These are phyloP conservation scores for Cenococcum geophilum DNA, from an alignment of 495 filamentous ascomycete species.

Conservation along the genomic window DNA sequence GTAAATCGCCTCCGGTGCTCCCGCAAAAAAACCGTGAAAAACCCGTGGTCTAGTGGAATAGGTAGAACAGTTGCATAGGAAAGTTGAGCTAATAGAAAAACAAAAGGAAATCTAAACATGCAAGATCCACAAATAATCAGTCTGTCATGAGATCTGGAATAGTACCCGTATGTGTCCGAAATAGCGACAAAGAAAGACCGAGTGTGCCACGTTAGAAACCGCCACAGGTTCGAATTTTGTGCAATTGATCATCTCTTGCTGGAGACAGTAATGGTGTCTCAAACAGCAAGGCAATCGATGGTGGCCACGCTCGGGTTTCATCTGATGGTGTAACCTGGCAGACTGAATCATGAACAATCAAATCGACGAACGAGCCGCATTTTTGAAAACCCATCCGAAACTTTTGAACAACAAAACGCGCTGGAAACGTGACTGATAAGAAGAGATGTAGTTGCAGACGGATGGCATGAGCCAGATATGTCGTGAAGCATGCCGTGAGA, in stretches of 20 bases:
- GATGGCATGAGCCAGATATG: conserved; percentile 8
- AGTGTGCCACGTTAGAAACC: conserved; percentile 3
- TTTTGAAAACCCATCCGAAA: conserved; percentile 17
- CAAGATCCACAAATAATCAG: conserved; percentile 24
- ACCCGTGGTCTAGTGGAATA: background rate
- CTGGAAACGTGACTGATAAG: conserved; percentile 23
- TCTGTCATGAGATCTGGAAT: conserved; percentile 27
- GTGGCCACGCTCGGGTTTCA: background rate
- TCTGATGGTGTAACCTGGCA: conserved; percentile 4
- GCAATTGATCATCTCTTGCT: background rate
- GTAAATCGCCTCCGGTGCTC: background rate
- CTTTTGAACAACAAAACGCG: conserved; percentile 26
- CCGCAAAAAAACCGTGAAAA: conserved; percentile 3
- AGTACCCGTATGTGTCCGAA: conserved; percentile 27
- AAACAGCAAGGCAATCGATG: background rate
- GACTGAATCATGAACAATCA: conserved; percentile 7
- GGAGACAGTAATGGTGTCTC: too few species aligned
- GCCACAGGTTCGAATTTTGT: background rate
- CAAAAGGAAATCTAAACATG: conserved; percentile 32
- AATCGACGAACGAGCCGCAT: background rate
- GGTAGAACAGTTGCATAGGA: background rate
- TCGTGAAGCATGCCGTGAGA: conserved; percentile 1
- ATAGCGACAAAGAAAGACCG: conserved; percentile 23
- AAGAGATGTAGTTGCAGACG: conserved; percentile 6
- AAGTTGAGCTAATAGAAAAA: conserved; percentile 3